Conservation (phyloP, 2,329 filamentous ascomycete species). For the Davidsoniella australis region DNA sequence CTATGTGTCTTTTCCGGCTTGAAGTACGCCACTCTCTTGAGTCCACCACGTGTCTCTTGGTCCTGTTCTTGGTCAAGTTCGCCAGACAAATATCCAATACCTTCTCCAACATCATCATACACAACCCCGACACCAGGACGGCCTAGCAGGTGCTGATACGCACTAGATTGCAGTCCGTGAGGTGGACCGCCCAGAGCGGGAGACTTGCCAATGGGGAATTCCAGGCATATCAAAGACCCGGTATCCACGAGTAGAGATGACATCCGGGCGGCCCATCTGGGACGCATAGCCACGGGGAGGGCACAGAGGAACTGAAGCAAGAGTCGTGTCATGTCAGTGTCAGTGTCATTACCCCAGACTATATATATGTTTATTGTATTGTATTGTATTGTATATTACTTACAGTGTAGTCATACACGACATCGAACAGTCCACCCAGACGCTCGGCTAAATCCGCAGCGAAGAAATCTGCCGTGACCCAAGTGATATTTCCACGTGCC, state of each 20-base stretch:
- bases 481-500: conserved; percentile 34
- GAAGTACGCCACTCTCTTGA: conserved; percentile 15
- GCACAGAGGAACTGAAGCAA: conserved; percentile 41
- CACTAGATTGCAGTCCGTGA: conserved; percentile 48
- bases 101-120: conserved; percentile 32
- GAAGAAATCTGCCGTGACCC: conserved; percentile 52
- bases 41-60: not conserved
- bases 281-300: conserved; percentile 34
- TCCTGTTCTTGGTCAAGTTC: not conserved
- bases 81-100: not conserved
- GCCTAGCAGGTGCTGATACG: conserved; percentile 55
- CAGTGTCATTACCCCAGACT: no score
- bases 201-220: conserved; percentile 61
- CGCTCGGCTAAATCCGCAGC: conserved; percentile 35
- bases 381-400: conserved; percentile 13
- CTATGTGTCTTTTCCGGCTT: conserved; percentile 33
- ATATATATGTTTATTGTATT: no score
- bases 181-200: conserved; percentile 52
- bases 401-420: conserved; percentile 49
- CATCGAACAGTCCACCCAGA: conserved; percentile 38
- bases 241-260: conserved; percentile 28
- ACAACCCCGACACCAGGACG: conserved; percentile 49
- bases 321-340: no score
- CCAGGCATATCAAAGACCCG: conserved; percentile 46
- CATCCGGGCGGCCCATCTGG: conserved; percentile 37